phyloP scores from a whole-genome alignment of 2,329 filamentous ascomycete genomes.

The Periconia digitata region DNA sequence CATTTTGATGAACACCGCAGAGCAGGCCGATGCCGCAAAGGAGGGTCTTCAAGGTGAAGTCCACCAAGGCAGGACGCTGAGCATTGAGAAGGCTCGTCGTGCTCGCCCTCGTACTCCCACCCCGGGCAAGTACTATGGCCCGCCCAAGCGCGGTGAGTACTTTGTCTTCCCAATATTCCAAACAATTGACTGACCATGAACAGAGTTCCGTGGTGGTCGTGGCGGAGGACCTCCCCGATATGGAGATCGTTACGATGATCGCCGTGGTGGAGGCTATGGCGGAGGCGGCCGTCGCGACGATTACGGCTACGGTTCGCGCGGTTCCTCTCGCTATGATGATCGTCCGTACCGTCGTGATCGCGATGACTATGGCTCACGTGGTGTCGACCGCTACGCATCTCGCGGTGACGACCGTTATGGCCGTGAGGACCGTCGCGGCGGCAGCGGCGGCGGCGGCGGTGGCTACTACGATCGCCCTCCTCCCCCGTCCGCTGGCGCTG shows the following conservation, averaged over 20 bases:
- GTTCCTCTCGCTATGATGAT: conserved; percentile 41
- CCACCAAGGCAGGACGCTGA: conserved; percentile 91
- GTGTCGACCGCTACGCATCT: conserved; percentile 61
- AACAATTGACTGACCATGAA: conserved; percentile 14
- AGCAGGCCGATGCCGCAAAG: conserved; percentile 95
- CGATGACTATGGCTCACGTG: conserved; percentile 40
- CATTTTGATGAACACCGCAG: conserved; percentile 96
- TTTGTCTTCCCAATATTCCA: conserved; percentile 4
- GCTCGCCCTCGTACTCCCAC: conserved; percentile 93
- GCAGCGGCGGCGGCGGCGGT: conserved; percentile 60
- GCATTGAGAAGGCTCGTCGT: conserved; percentile 98
- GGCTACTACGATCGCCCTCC: conserved; percentile 58
- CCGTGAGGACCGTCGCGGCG: conserved; percentile 47
- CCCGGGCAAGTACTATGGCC: conserved; percentile 98
- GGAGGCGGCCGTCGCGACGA: conserved; percentile 48
- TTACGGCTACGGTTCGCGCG: conserved; percentile 37
- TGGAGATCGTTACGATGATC: conserved; percentile 52
- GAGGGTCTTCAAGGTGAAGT: conserved; percentile 93
- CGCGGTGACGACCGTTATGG: conserved; percentile 60
- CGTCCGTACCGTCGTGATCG: conserved; percentile 49
- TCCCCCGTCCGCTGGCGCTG: conserved; percentile 29
- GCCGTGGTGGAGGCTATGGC: conserved; percentile 49
- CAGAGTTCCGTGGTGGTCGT: conserved; percentile 52
- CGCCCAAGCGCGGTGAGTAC: conserved; percentile 87
- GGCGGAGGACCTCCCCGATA: conserved; percentile 51